phyloP scores from a whole-genome alignment of 1,284 basidiomycete genomes.

The Ustilago shanxiensis region DNA sequence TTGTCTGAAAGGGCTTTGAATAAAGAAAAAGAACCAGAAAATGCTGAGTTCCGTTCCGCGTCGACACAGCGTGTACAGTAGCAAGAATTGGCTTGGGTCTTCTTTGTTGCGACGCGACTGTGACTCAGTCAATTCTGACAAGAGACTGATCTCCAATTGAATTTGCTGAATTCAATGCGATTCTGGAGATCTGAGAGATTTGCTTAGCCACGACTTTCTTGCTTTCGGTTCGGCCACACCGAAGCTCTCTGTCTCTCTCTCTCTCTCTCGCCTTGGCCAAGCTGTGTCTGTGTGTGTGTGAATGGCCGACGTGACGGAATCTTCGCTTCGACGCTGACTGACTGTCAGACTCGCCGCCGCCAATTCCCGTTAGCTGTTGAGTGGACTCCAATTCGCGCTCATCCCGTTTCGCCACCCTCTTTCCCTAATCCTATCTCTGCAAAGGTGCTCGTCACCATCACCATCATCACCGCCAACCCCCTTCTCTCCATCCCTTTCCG shows the following conservation, averaged over 20 bases:
- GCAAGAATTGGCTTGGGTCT: neutral
- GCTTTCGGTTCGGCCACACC: slow-evolving; percentile 2
- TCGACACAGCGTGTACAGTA: neutral
- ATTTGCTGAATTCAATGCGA: neutral
- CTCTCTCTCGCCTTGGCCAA: slow-evolving; percentile 4
- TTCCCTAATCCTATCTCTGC: neutral
- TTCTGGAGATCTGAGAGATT: neutral
- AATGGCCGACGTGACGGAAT: slow-evolving; percentile 9
- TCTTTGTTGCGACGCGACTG: neutral
- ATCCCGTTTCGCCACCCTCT: slow-evolving; percentile 21
- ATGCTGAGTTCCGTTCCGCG: slow-evolving; percentile 1
- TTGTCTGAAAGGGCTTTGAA: neutral
- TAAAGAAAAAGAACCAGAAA: neutral
- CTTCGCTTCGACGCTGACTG: neutral
- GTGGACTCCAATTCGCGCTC: slow-evolving; percentile 1
- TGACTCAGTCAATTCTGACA: neutral
- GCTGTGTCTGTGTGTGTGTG: neutral
- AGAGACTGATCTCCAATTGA: neutral
- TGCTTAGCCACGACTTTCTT: slow-evolving; percentile 12
- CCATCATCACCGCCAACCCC: neutral
- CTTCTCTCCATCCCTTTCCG: neutral
- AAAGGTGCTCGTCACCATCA: slow-evolving; percentile 21
- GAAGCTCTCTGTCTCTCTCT: neutral
- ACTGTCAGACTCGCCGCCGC: neutral
- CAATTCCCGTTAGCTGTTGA: too few species aligned